Base-by-base conservation (phyloP, 495 filamentous ascomycete genomes). In the Neurospora sp. region DNA sequence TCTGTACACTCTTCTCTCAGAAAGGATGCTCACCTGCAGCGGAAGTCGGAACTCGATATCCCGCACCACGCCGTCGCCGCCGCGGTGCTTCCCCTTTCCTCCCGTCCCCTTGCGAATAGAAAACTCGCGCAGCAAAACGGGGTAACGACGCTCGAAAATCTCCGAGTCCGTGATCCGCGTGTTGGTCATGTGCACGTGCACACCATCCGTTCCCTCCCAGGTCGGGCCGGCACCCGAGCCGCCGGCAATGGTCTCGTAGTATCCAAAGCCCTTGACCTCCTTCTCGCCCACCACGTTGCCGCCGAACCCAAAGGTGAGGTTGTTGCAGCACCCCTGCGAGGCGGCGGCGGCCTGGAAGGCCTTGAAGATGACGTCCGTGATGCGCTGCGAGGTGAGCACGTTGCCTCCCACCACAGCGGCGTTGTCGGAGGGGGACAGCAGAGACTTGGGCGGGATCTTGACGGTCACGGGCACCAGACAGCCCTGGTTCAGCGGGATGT, bases 121-220 rank as follows among this genome's bases (percentile, higher is more conserved):
- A 79, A 98, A 99, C 78, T 95, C 90, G 0, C 92, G 86, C 22
- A 98, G 85, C 16, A 98, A 77, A 3, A 97, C 92, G 1, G 96
- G 96, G 77, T 99, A 99, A 18, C 96, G 88, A 3, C 95, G 87
- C 81, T 99, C 96, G 76, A 99, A 94, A n/a, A 98, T 89, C 76
- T 99, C 96, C 0, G 93, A 87, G 82, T 99, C 96, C 1, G 96
- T 99, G 78, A 98, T 98, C 1, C 96, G 89, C 6, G 96, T 99
- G 80, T 99, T 99, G n/a, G 96, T 99, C 95, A 98, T 99, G 81
- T 98, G 95, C 27, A 90, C 91, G 79, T 99, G 96, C 61, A 98
- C 93, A 59, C 96, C 96, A 69, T 88, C 91, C 9, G 94, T 94
- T 61, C 96, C 96, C 71, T 93, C 87, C 96, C 96, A 99, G 42